These are phyloP conservation scores for Diutina scorzettiae DNA, from an alignment of 1,139 yeast species.

Conservation along the genomic window DNA sequence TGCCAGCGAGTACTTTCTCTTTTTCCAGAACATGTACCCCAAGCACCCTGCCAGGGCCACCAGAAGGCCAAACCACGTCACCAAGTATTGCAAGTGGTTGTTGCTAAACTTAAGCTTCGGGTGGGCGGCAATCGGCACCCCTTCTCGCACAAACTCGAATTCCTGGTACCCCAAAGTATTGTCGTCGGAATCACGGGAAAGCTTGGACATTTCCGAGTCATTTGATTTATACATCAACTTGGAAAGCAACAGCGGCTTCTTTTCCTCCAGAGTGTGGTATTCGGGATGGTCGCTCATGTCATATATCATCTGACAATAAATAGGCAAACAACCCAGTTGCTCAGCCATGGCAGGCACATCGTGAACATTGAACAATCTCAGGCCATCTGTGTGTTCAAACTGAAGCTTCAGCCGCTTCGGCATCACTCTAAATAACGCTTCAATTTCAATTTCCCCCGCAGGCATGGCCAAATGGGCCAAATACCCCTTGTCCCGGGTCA, in stretches of 20 bases:
- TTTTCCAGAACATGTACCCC: constrained; percentile 22
- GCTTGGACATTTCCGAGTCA: not conserved
- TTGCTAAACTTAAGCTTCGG: constrained; percentile 76
- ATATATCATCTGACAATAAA: constrained; percentile 66
- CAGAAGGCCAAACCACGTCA: constrained; percentile 91
- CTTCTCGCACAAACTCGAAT: constrained; percentile 51
- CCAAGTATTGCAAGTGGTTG: constrained; percentile 82
- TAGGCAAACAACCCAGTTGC: constrained; percentile 53
- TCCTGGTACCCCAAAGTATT: constrained; percentile 30
- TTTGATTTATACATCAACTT: constrained; percentile 10
- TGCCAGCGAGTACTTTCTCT: constrained; percentile 22
- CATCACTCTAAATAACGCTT: constrained; percentile 62
- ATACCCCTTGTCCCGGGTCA: constrained; percentile 34
- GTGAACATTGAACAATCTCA: constrained; percentile 55
- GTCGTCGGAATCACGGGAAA: constrained; percentile 13
- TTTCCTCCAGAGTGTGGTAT: constrained; percentile 13
- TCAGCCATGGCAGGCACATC: constrained; percentile 77
- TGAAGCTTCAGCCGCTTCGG: constrained; percentile 64
- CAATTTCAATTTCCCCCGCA: constrained; percentile 58
- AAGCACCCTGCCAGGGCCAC: constrained; percentile 58
- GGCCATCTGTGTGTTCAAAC: constrained; percentile 57
- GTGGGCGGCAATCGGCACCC: constrained; percentile 80
- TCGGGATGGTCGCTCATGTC: constrained; percentile 53
- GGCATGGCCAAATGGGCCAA: constrained; percentile 61
- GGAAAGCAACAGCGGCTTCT: constrained; percentile 12